Evolutionary conservation across 2,329 filamentous ascomycete genomes (phyloP).

Genomic region (Cladosporium velox): DNA sequence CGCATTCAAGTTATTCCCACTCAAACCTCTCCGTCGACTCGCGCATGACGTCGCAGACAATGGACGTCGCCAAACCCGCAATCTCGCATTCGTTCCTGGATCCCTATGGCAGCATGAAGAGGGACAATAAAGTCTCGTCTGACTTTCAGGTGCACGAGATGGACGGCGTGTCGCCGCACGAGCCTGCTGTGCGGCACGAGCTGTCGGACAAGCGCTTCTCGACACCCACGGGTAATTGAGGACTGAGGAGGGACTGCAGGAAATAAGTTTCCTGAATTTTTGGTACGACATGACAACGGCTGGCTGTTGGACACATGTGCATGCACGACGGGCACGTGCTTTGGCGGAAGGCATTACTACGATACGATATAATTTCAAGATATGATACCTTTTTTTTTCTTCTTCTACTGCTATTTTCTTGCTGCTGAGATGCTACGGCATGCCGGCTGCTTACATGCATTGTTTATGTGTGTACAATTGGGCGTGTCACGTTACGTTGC

Average conservation of each 20-base stretch:
- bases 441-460: neutral
- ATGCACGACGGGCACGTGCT: neutral
- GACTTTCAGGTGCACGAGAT: slow-evolving; percentile 19
- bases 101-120: slow-evolving; percentile 25
- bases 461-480: neutral
- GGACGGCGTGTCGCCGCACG: slow-evolving; percentile 19
- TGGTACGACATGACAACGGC: slow-evolving; percentile 14
- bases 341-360: slow-evolving; percentile 7
- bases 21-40: slow-evolving; percentile 17
- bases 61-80: slow-evolving; percentile 20
- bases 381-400: neutral
- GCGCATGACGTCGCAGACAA: slow-evolving; percentile 10
- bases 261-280: neutral
- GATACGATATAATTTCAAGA: slow-evolving; percentile 11
- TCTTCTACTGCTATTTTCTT: neutral
- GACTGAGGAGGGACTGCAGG: neutral
- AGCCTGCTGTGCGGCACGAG: slow-evolving; percentile 11
- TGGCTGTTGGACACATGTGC: neutral
- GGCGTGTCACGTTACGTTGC: neutral
- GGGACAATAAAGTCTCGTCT: slow-evolving; percentile 12
- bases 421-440: neutral
- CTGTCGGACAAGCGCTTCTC: slow-evolving; percentile 19
- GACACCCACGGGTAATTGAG: slow-evolving; percentile 6
- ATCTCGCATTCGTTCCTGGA: slow-evolving; percentile 26
- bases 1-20: slow-evolving; percentile 12